Percentiles rank a stretch among this genome's conserved stretches.
Conservation (phyloP, 768 basidiomycete species). For the Boletus fagicola region DNA sequence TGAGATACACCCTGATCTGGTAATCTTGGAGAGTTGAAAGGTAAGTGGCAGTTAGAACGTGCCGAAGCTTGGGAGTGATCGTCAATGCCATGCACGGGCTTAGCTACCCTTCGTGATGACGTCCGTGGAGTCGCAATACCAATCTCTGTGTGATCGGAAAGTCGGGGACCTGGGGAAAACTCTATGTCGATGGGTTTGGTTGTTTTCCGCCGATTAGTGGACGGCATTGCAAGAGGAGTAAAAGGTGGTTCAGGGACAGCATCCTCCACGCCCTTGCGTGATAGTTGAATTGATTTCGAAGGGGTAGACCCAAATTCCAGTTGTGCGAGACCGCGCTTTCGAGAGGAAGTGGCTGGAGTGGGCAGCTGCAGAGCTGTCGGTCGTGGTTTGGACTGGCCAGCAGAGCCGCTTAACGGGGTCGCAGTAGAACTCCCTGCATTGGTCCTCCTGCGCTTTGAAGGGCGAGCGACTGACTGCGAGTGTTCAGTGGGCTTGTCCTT, state of each 20-base stretch:
- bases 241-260: not conserved
- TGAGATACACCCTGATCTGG: not conserved
- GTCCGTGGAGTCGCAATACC: conserved; percentile 20
- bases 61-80: conserved; percentile 3
- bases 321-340: conserved; percentile 17
- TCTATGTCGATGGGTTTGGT: not conserved
- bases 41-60: not conserved
- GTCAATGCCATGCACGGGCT: not conserved
- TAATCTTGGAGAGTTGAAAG: not conserved
- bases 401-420: not conserved
- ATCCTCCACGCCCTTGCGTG: not conserved
- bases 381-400: conserved; percentile 4
- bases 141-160: not conserved
- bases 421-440: not conserved
- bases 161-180: not conserved
- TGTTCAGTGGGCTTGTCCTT: conserved; percentile 3
- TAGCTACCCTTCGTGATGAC: conserved; percentile 4
- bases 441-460: conserved; percentile 23
- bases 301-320: not conserved
- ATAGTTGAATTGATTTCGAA: not conserved
- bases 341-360: conserved; percentile 21
- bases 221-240: conserved; percentile 11
- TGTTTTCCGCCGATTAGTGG: conserved; percentile 2
- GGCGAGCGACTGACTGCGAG: conserved; percentile 3
- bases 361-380: conserved; percentile 17